phyloP scores from a whole-genome alignment of 2,329 filamentous ascomycete genomes.

The Cladosporium sp. region DNA sequence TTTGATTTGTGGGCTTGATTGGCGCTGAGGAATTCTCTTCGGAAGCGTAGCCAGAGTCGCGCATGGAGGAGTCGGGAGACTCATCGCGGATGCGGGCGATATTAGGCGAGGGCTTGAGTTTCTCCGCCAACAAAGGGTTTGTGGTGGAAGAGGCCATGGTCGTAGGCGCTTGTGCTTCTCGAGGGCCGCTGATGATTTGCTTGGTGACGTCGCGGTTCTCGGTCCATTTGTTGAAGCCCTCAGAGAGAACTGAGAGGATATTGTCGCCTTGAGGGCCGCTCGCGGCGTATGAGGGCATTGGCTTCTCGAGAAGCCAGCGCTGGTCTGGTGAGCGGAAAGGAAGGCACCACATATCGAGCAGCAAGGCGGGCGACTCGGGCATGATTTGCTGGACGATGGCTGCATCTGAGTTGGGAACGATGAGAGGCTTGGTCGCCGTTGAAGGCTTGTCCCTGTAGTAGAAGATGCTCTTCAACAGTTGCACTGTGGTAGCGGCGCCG shows the following conservation, averaged over 20 bases:
- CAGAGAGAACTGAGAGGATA: conserved; percentile 68
- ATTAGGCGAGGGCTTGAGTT: conserved; percentile 24
- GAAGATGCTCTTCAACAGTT: conserved; percentile 75
- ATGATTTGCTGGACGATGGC: conserved; percentile 64
- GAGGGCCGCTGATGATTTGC: conserved; percentile 49
- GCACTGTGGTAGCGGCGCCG: conserved; percentile 68
- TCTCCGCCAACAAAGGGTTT: conserved; percentile 18
- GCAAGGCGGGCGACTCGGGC: conserved; percentile 58
- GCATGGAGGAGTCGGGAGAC: conserved; percentile 22
- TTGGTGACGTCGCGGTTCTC: conserved; percentile 68
- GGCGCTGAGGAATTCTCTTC: conserved; percentile 19
- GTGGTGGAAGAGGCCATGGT: background rate
- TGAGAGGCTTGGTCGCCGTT: conserved; percentile 55
- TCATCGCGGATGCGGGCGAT: conserved; percentile 27
- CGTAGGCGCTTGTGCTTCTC: background rate
- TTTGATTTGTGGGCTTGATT: background rate
- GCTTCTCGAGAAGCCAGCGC: conserved; percentile 63
- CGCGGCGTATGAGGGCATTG: conserved; percentile 63
- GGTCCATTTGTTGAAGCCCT: conserved; percentile 74
- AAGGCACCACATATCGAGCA: conserved; percentile 79
- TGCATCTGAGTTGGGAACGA: conserved; percentile 53
- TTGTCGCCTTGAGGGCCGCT: conserved; percentile 51
- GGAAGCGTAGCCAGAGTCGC: conserved; percentile 31
- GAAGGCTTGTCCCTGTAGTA: conserved; percentile 47
- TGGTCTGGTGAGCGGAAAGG: conserved; percentile 63